Percentiles rank a stretch among this genome's conserved stretches.
These are phyloP conservation scores for Beauveria sp. DNA, from an alignment of 2,329 filamentous ascomycete genomes.

Conservation along the genomic window DNA sequence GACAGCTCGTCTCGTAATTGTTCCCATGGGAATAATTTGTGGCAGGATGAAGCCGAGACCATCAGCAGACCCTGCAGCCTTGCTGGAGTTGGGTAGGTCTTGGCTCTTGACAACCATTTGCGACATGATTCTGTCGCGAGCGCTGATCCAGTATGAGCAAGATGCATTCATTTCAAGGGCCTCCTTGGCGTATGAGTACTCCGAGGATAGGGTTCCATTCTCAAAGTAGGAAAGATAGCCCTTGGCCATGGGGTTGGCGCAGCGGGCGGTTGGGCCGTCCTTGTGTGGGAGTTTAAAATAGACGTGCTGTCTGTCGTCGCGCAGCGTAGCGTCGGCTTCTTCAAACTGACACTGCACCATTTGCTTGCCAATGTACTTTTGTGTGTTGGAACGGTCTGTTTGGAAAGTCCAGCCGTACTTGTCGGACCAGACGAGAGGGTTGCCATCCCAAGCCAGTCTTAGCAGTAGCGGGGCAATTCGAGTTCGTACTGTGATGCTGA, in stretches of 20 bases:
- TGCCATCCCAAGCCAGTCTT: conserved; percentile 77
- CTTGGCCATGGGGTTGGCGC: conserved; percentile 83
- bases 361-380: conserved; percentile 62
- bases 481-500: conserved; percentile 77
- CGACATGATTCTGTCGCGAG: conserved; percentile 84
- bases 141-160: conserved; percentile 98
- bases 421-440: conserved; percentile 89
- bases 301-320: conserved; percentile 54
- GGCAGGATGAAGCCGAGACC: conserved; percentile 75
- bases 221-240: conserved; percentile 88
- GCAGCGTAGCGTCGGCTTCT: conserved; percentile 58
- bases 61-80: conserved; percentile 16
- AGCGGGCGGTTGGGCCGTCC: conserved; percentile 79
- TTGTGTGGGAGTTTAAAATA: conserved; percentile 98
- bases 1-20: conserved; percentile 85
- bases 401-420: conserved; percentile 89
- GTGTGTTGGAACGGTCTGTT: conserved; percentile 54
- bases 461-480: conserved; percentile 80
- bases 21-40: conserved; percentile 97
- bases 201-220: conserved; percentile 75
- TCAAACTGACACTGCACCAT: conserved; percentile 74
- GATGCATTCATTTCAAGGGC: conserved; percentile 97
- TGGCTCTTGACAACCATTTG: conserved; percentile 89
- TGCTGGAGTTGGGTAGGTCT: conserved; percentile 35
- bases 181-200: conserved; percentile 85